phyloP scores from a whole-genome alignment of 2,329 filamentous ascomycete genomes.

The Lasiodiplodia hormozganensis region DNA sequence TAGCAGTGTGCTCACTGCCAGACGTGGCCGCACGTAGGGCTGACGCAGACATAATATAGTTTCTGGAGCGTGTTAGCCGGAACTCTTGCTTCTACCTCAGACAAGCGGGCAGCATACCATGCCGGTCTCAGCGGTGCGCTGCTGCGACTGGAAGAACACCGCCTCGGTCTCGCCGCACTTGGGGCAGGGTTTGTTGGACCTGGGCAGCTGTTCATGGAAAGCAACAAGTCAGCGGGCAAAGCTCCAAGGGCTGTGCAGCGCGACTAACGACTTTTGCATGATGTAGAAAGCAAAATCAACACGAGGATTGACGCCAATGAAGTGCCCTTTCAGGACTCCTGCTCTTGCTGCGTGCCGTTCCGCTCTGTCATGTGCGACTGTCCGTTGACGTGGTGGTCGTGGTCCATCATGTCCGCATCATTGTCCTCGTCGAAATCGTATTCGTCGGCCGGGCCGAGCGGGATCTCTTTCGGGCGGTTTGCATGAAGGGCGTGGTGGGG shows the following conservation, averaged over 20 bases:
- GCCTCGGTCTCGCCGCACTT: conserved; percentile 86
- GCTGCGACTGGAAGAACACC: conserved; percentile 98
- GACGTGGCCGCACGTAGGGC: conserved; percentile 90
- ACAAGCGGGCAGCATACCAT: conserved; percentile 74
- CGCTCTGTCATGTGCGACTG: conserved; percentile 25
- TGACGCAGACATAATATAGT: conserved; percentile 78
- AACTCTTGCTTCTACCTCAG: conserved; percentile 40
- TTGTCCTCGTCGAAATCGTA: conserved; percentile 30
- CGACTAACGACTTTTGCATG: conserved; percentile 29
- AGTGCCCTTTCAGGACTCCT: conserved; percentile 3
- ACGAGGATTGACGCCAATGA: conserved; percentile 9
- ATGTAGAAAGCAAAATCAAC: conserved; percentile 13
- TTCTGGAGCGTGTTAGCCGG: conserved; percentile 43
- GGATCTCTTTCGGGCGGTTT: conserved; percentile 26
- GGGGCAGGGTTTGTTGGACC: conserved; percentile 85
- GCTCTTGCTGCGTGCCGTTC: conserved; percentile 34
- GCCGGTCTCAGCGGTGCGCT: conserved; percentile 94
- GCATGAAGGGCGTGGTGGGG: conserved; percentile 32
- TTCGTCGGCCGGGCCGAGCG: conserved; percentile 2
- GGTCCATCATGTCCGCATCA: conserved; percentile 30
- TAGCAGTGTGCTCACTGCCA: conserved; percentile 57
- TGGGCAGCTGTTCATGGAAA: conserved; percentile 81
- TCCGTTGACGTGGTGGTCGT: conserved; percentile 26
- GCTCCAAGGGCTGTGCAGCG: conserved; percentile 34
- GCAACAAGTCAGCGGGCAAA: conserved; percentile 42